Conservation (phyloP, 1,284 basidiomycete species). For the Ganoderma resinaceum region DNA sequence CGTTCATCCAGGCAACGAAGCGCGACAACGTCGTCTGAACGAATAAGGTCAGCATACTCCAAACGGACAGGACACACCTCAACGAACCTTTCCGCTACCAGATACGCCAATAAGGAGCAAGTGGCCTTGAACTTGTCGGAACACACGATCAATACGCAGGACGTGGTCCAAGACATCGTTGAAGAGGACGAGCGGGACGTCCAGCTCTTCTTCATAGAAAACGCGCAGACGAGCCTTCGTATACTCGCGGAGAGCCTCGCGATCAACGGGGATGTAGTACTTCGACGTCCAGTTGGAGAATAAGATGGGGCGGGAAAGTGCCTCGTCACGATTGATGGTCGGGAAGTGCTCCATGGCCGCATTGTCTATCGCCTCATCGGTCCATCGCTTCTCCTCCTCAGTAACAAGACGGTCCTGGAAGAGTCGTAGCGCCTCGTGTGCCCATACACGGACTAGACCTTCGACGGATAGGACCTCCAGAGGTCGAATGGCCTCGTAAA, state of each 20-base stretch:
- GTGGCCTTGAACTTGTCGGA: constrained; percentile 98
- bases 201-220: constrained; percentile 98
- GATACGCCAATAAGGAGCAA: constrained; percentile 96
- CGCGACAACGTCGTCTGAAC: constrained; percentile 92
- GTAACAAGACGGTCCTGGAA: constrained; percentile 98
- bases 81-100: constrained; percentile 92
- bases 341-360: constrained; percentile 92
- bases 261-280: constrained; percentile 93
- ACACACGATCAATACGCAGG: constrained; percentile 97
- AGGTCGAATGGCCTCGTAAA: constrained; percentile 96
- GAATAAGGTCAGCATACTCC: background rate
- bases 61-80: background rate
- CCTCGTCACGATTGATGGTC: constrained; percentile 85
- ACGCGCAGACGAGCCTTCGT: constrained; percentile 95
- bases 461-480: constrained; percentile 92
- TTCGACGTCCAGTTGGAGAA: constrained; percentile 99
- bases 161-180: constrained; percentile 99
- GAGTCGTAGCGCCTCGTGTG: constrained; percentile 95
- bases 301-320: constrained; percentile 88
- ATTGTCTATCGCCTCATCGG: constrained; percentile 91
- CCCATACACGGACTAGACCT: constrained; percentile 97
- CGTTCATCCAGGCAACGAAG: constrained; percentile 99
- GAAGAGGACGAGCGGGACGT: constrained; percentile 98
- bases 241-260: constrained; percentile 93
- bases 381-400: constrained; percentile 94